Percentiles rank a stretch among this genome's conserved stretches.
Evolutionary conservation across 2,329 filamentous ascomycete genomes (phyloP).

Genomic region (Lomentospora prolificans): DNA sequence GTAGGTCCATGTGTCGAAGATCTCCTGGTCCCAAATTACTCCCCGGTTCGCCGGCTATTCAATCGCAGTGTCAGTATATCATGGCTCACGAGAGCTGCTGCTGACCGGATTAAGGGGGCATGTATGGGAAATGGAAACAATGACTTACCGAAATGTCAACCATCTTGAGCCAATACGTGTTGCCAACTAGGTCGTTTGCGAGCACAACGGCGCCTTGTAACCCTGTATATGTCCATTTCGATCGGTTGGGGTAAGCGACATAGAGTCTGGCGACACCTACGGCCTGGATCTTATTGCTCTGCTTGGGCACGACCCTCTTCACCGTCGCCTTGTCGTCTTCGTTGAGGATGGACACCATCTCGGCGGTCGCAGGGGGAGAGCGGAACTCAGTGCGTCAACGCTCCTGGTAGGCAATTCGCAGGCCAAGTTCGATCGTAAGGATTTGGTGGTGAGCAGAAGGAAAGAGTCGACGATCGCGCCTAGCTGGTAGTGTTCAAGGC

Average conservation of each 20-base stretch:
- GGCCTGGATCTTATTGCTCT: constrained; percentile 93
- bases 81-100: no score
- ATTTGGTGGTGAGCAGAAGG: neutral
- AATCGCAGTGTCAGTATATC: constrained; percentile 10
- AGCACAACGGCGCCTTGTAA: constrained; percentile 86
- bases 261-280: constrained; percentile 91
- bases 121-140: constrained; percentile 9
- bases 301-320: constrained; percentile 86
- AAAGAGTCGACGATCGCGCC: neutral
- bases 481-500: neutral
- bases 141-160: constrained; percentile 82
- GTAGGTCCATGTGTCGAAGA: constrained; percentile 90
- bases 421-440: neutral
- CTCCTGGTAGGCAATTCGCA: neutral
- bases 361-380: constrained; percentile 13
- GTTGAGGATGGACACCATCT: constrained; percentile 61
- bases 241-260: constrained; percentile 76
- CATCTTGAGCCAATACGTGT: constrained; percentile 96
- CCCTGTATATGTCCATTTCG: constrained; percentile 88
- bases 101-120: neutral
- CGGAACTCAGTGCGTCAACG: neutral
- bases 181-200: constrained; percentile 85
- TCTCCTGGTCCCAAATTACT: constrained; percentile 95
- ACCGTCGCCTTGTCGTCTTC: constrained; percentile 96
- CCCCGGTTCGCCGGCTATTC: constrained; percentile 63